Evolutionary conservation across 2,329 filamentous ascomycete genomes (phyloP), one percentile per base, ranked within the genome.

Genomic region (Fusarium sp.): DNA sequence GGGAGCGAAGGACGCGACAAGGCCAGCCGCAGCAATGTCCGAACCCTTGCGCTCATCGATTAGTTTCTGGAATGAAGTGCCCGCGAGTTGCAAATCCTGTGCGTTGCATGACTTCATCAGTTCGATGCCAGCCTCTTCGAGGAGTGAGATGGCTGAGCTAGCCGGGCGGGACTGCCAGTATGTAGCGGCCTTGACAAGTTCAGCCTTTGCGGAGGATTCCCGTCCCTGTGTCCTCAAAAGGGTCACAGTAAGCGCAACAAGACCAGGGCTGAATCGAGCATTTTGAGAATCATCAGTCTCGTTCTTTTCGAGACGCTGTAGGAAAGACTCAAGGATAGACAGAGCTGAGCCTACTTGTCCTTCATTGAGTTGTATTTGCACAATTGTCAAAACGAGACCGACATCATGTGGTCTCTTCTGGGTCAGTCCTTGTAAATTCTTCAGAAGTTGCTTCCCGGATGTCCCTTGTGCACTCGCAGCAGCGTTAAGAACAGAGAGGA

Each of bases 41-140:
- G 97, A 93, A 42, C 85, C 85, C n/a, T 88, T 85, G 45, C 94
- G 87, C 65, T 90, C 86, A 6, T 88, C 83, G 71, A 92, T 89
- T 18, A 98, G 87, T 53, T 88, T 88, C 57, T 89, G 87, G 82
- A 98, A 98, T 13, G 96, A 91, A n/a, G 92, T 88, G 7, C 91
- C 91, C 1, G 96, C 95, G 1, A 90, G 85, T 20, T 87, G 81
- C 31, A 94, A 84, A 73, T 97, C 93, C 22, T 91, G 87, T 2
- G 86, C 80, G 53, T 91, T 89, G 12, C 91, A 89, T 1, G 94
- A 97, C 73, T 92, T 90, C 53, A 98, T 89, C 15, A 98, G 89
- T 53, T 94, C 91, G 45, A 92, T 88, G n/a, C 93, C 95, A 13
- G 95, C 94, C 61, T 95, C 93, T 65, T 91, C 91, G 56, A 97